Percentiles rank a stretch among this genome's conserved stretches.
phyloP scores from a whole-genome alignment of 2,329 filamentous ascomycete species.

The Colletotrichum euphorbiae region DNA sequence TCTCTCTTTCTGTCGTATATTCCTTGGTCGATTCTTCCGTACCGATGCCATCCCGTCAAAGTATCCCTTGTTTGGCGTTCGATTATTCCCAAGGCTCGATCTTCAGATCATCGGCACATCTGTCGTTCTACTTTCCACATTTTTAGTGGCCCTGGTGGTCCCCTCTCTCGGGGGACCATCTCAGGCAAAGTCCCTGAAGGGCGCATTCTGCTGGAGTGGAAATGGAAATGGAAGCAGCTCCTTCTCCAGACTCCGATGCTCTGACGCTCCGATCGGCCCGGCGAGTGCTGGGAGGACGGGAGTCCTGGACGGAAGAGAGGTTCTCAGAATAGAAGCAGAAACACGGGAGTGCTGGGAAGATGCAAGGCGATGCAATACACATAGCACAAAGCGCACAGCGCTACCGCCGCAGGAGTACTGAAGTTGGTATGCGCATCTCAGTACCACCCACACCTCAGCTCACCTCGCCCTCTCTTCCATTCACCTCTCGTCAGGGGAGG shows the following conservation, averaged over 20 bases:
- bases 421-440: not conserved
- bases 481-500: not conserved
- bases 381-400: not conserved
- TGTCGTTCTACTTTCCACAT: slow-evolving; percentile 19
- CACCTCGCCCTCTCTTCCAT: slow-evolving; percentile 6
- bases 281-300: slow-evolving; percentile 2
- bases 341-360: slow-evolving; percentile 11
- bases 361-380: not conserved
- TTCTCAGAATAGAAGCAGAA: slow-evolving; percentile 28
- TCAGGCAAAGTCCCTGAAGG: slow-evolving; percentile 21
- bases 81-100: not conserved
- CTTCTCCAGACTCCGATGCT: not conserved
- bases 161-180: not conserved
- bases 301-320: slow-evolving; percentile 24
- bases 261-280: slow-evolving; percentile 15
- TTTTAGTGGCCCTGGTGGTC: slow-evolving; percentile 11
- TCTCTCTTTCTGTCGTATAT: not conserved
- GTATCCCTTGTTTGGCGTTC: too few species aligned
- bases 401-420: not conserved
- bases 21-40: not conserved
- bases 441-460: slow-evolving; percentile 30
- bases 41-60: too few species aligned
- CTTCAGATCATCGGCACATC: not conserved
- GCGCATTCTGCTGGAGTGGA: slow-evolving; percentile 4
- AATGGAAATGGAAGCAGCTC: not conserved